A percentile compares a stretch with the other conserved stretches of the same genome.
These are phyloP conservation scores for Trichomonas tenax DNA, from an alignment of 208 protist species.

Conservation along the genomic window DNA sequence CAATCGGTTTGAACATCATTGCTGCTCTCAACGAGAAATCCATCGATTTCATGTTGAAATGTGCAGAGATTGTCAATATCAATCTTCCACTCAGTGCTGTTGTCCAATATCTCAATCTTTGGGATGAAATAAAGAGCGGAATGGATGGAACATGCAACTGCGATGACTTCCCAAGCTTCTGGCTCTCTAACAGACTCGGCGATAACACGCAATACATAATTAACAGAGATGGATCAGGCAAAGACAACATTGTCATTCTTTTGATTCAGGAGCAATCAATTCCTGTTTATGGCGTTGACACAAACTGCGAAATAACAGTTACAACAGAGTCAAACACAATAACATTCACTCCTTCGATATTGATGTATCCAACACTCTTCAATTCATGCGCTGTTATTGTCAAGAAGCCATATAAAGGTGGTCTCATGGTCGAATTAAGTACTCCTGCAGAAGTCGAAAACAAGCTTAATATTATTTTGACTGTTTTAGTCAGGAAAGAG, in stretches of 20 bases:
- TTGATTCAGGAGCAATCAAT: not conserved
- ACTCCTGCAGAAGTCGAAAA: not conserved
- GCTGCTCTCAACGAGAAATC: not conserved
- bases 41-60: not conserved
- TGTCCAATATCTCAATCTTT: not conserved
- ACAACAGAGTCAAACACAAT: not conserved
- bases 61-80: not conserved
- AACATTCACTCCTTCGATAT: not conserved
- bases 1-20: not conserved
- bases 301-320: not conserved
- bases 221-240: not conserved
- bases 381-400: too few species aligned
- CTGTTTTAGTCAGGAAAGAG: not conserved
- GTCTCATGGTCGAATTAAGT: not conserved
- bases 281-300: not conserved
- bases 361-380: not conserved
- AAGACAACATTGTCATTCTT: not conserved
- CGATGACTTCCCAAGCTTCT: not conserved
- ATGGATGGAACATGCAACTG: not conserved
- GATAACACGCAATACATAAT: not conserved
- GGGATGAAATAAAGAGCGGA: not conserved
- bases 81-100: not conserved
- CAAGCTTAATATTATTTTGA: not conserved
- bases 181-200: not conserved
- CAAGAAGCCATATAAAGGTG: conserved; percentile 5